Base-by-base conservation (phyloP, 495 filamentous ascomycete genomes). In the Hypoxylon crocopeplum region DNA sequence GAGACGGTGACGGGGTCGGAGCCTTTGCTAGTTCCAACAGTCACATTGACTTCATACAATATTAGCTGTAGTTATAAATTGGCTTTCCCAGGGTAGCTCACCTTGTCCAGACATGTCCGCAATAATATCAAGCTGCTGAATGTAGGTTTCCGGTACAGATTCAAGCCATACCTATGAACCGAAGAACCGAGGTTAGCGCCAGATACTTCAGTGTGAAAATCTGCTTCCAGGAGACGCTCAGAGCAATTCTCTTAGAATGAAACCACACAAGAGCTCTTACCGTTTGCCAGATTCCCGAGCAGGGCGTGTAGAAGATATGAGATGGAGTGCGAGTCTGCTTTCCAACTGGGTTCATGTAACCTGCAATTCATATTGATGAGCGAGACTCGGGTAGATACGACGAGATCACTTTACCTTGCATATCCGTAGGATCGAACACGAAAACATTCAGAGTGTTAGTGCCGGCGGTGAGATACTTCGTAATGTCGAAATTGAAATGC, bases 241-340 rank as follows among this genome's bases (percentile, higher is more conserved):
- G 34, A 38, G 34, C 15, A 17, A 13, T 38, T 38, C 19, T 22
- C 16, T n/a, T 11, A 30, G n/a, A n/a, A n/a, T n/a, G n/a, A 45
- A 42, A 27, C 20, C 8, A 19, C 6, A 38, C 13, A 5, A 4
- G 17, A 34, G 15, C 6, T 2, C 34, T 52, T 50, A 69, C 85
- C 17, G 72, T 80, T 62, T 88, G 86, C 86, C 86, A 89, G 40
- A 89, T 89, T 2, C 86, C 86, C 29, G 79, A 81, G 69, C 86
- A 88, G 8, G 86, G 84, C 0, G 80, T 84, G 68, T 89, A 89
- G 65, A 87, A 89, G 42, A 89, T 88, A 58, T 88, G 86, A 5
- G 78, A 81, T 1, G 78, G 82, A 1, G 67, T 59, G 2, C 79
- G 69, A 7, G 79, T 83, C 64, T 88, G 86, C 69, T 89, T 89